Evolutionary conservation across 768 basidiomycete species (phyloP), one percentile per base, ranked within the genome.

Genomic region (Lactarius sp.): DNA sequence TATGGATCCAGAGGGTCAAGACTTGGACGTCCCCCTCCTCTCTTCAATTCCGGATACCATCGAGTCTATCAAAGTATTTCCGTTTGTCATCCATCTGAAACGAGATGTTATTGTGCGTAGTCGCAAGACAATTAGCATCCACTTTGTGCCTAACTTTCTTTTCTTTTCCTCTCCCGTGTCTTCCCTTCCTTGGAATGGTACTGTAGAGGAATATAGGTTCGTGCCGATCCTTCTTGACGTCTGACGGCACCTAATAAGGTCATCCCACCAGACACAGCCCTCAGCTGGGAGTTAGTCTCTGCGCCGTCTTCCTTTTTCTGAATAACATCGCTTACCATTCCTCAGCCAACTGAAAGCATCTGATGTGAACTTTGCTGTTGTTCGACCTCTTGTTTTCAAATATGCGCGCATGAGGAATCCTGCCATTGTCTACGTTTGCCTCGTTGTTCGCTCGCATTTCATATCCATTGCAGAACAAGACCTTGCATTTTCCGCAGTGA

Each of bases 381-480:
- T 93, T 20, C 83, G 90, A 7, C 92, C 92, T 0, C 72, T 92
- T 37, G 87, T 92, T 4, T 74, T 81, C 70, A 90, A 90, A 72
- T 93, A 92, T 80, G 87, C 90, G 6, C 80, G 81, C 60, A 80
- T 91, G 53, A 79, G 84, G 60, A 92, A 92, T 71, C 80, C 90
- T 76, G 83, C 90, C 12, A 78, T 84, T 34, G 82, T 92, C 44
- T 91, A 88, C 70, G 86, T 84, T 6, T 88, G 88, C 71, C 83
- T 93, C 70, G 85, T 91, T 59, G 86, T 86, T 37, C 81, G 87
- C 47, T 86, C 85, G 6, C 88, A 92, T 72, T 97, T 94, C 71
- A 78, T 92, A 18, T 78, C 83, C 10, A 81, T 85, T 53, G 81
- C 85, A 3, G 84, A 84, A 31, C 78, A 79, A 3, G 86, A 94